Evolutionary conservation across 2,329 filamentous ascomycete genomes (phyloP).

Genomic region (Talaromyces sp.): DNA sequence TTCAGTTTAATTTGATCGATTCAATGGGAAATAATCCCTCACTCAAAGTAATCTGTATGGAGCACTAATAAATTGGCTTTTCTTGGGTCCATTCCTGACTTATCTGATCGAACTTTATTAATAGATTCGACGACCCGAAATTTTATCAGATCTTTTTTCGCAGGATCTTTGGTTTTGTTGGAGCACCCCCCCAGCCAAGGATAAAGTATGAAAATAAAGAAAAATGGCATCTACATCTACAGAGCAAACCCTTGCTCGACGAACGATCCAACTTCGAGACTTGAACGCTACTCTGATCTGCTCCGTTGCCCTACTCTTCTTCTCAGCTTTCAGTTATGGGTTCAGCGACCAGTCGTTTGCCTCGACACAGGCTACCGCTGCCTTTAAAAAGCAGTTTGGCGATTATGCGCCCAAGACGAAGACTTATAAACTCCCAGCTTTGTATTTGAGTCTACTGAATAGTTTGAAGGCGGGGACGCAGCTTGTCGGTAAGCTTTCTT

Average conservation of each 20-base stretch:
- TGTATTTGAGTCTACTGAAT: conserved; percentile 9
- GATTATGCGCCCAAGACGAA: background rate
- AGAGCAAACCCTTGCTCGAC: background rate
- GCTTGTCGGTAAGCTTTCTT: background rate
- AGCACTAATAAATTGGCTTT: background rate
- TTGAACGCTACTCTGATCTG: conserved; percentile 6
- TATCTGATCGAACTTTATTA: background rate
- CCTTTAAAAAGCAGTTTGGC: conserved; percentile 9
- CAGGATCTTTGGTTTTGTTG: background rate
- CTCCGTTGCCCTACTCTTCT: conserved; percentile 1
- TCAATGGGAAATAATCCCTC: background rate
- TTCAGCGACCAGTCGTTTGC: conserved; percentile 10
- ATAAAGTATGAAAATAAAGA: background rate
- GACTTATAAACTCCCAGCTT: background rate
- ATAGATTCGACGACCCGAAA: background rate
- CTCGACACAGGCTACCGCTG: conserved; percentile 2
- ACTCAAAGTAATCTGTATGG: background rate
- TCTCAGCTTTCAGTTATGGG: conserved; percentile 6
- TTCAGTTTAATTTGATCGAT: background rate
- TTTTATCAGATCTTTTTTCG: background rate
- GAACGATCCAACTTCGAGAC: background rate
- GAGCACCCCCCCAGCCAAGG: background rate
- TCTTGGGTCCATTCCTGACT: background rate
- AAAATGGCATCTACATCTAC: background rate
- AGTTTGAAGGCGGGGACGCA: conserved; percentile 3